Base-by-base conservation (phyloP, 129 eudicot genomes). In the Artemisia argyi region DNA sequence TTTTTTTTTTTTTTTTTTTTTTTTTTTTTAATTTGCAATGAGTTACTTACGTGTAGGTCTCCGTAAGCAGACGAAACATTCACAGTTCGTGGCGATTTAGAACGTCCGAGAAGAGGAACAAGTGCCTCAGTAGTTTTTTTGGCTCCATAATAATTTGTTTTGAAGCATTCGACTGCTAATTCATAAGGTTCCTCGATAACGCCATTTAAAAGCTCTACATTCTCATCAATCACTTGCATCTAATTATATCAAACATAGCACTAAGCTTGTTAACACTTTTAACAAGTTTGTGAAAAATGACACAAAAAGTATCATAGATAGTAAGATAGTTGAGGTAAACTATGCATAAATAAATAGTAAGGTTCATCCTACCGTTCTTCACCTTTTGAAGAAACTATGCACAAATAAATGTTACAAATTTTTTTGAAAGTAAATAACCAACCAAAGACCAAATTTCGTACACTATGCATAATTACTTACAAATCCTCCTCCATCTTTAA, bases 71-170 rank as follows among this genome's bases (percentile, higher is more conserved):
- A 78, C 39, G 73, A 18, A 19, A 78, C 26, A 19, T 78, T 78
- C 10, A 78, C 77, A 30, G 71, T 46, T 77, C 71, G 49, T 7
- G 81, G 70, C 8, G 81, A 69, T 11, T 51, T 35, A 17, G 81
- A 70, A 18, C 51, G 71, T 20, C 70, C 72, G 32, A 77, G 81
- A 55, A 77, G 81, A 18, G 76, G 81, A 70, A 77, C 15, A 62
- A 77, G 69, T 13, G 75, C 81, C 54, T 61, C 58, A 13, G 79
- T 69, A 15, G 70, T 18, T 14, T 30, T 12, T 70, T 76, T 68
- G 12, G 71, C 46, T 58, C 73, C 81, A 42, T 69, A 70, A 26
- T 77, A 77, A 64, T 77, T 77, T 57, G 60, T 69, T 61, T 69
- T 16, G 11, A 77, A 35, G 22, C 22, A 20, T 20, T 20, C 22